Evolutionary conservation across 108 stramenopile genomes (phyloP).

Genomic region (Aurantiochytrium sp.): DNA sequence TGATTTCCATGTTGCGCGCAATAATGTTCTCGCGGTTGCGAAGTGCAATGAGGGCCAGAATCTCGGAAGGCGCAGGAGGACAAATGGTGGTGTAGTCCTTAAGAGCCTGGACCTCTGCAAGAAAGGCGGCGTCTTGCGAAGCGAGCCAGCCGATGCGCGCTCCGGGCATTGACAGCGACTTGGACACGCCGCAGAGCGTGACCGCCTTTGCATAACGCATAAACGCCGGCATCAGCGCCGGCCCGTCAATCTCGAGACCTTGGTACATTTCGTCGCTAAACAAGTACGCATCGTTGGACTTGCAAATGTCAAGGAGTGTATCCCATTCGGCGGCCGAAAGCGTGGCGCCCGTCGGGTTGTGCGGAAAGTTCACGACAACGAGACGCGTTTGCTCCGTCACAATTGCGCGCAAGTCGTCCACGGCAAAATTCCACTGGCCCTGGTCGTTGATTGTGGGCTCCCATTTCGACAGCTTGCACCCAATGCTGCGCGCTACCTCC

Average conservation of each 20-base stretch:
- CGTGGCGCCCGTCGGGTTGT: conserved; percentile 33
- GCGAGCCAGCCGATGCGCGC: conserved; percentile 32
- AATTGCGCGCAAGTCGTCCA: not conserved
- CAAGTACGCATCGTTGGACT: not conserved
- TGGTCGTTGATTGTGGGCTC: not conserved
- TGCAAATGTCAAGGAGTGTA: not conserved
- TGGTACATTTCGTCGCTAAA: conserved; percentile 35
- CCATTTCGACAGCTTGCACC: not conserved
- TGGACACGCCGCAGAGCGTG: conserved; percentile 25
- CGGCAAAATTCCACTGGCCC: not conserved
- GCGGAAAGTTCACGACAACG: conserved; percentile 31
- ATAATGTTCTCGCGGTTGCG: not conserved
- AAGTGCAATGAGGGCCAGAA: conserved; percentile 20
- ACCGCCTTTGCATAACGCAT: not conserved
- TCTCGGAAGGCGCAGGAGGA: conserved; percentile 18
- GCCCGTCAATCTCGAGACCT: conserved; percentile 15
- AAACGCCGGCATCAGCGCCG: not conserved
- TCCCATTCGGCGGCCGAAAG: not conserved
- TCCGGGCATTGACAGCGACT: conserved; percentile 25
- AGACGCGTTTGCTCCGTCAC: conserved; percentile 5
- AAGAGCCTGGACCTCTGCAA: not conserved
- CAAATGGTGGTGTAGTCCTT: conserved; percentile 33
- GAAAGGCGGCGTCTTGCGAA: not conserved
- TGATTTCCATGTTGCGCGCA: not conserved
- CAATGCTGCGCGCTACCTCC: not conserved